phyloP scores from a whole-genome alignment of 2,329 filamentous ascomycete species.

The Triangularia verruculosa region DNA sequence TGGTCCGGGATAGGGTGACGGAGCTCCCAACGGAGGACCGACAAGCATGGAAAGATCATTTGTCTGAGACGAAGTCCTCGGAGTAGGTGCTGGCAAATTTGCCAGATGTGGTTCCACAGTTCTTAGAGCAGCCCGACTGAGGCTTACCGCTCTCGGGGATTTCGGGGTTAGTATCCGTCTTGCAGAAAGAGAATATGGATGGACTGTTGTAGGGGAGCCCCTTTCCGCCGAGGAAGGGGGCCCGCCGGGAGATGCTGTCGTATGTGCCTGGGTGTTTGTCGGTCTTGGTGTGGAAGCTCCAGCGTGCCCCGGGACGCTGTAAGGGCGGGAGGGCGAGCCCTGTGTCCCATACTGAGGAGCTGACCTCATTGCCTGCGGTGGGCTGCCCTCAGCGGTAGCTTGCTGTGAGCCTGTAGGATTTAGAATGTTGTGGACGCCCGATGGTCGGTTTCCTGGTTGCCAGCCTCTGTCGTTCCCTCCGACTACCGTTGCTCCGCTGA shows the following conservation, averaged over 20 bases:
- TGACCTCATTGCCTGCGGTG: constrained; percentile 25
- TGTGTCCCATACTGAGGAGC: constrained; percentile 24
- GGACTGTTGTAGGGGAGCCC: constrained; percentile 32
- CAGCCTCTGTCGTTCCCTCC: constrained; percentile 32
- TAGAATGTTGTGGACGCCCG: constrained; percentile 44
- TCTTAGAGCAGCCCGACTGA: constrained; percentile 38
- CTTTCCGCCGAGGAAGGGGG: constrained; percentile 32
- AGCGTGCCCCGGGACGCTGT: constrained; percentile 29
- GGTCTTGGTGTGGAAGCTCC: constrained; percentile 35
- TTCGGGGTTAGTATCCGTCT: constrained; percentile 56
- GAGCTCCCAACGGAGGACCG: constrained; percentile 27
- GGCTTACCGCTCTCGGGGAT: constrained; percentile 55
- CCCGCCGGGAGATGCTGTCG: constrained; percentile 15
- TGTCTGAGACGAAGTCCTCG: constrained; percentile 12
- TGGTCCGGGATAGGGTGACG: constrained; percentile 17
- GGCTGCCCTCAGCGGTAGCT: constrained; percentile 23
- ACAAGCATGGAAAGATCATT: constrained; percentile 26
- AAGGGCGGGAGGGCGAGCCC: constrained; percentile 28
- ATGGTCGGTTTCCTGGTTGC: constrained; percentile 34
- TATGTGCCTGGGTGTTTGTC: constrained; percentile 10
- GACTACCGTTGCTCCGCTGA: constrained; percentile 28
- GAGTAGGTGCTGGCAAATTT: constrained; percentile 27
- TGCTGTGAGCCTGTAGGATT: constrained; percentile 39
- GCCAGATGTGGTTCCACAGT: constrained; percentile 31
- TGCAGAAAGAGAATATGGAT: constrained; percentile 34